A percentile compares a stretch with the other conserved stretches of the same genome.
These are phyloP conservation scores for Endotrypanum monterogeii DNA, from an alignment of 208 protist genomes.

Conservation along the genomic window DNA sequence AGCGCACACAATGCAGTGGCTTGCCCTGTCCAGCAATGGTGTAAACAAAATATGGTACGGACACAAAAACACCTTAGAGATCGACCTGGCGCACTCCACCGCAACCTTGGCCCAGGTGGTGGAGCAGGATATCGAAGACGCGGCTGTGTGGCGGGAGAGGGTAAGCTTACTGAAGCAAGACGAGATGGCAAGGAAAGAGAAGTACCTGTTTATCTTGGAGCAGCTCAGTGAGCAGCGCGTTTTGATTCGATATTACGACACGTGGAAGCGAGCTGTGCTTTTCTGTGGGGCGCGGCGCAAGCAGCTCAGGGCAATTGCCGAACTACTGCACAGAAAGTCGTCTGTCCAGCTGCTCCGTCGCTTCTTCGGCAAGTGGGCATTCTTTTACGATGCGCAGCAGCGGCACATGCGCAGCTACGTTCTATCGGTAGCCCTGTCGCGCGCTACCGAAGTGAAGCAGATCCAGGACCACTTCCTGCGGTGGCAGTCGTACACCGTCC, in stretches of 20 bases:
- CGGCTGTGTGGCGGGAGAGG: slow-evolving; percentile 68
- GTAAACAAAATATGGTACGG: slow-evolving; percentile 90
- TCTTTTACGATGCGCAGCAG: slow-evolving; percentile 72
- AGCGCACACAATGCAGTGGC: slow-evolving; percentile 79
- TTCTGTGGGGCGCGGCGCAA: slow-evolving; percentile 2
- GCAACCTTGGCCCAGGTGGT: slow-evolving; percentile 62
- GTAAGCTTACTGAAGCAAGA: slow-evolving; percentile 45
- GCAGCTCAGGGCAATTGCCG: slow-evolving; percentile 26
- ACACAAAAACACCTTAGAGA: slow-evolving; percentile 74
- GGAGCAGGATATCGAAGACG: slow-evolving; percentile 66
- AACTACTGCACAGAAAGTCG: slow-evolving; percentile 33
- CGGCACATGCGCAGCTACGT: slow-evolving; percentile 47
- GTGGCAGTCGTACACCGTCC: slow-evolving; percentile 41
- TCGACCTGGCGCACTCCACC: slow-evolving; percentile 56
- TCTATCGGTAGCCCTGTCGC: slow-evolving; percentile 41
- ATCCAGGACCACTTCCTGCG: slow-evolving; percentile 34
- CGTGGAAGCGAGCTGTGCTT: slow-evolving; percentile 45
- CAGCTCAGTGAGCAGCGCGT: slow-evolving; percentile 59
- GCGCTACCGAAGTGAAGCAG: slow-evolving; percentile 44
- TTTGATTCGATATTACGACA: slow-evolving; percentile 58
- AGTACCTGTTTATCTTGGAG: slow-evolving; percentile 66
- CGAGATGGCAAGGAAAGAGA: slow-evolving; percentile 59
- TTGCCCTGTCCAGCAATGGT: slow-evolving; percentile 84
- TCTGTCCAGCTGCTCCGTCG: slow-evolving; percentile 43
- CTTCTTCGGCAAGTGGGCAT: slow-evolving; percentile 69